Conservation (phyloP, 2,329 filamentous ascomycete genomes). For the Chaetomium globosum region DNA sequence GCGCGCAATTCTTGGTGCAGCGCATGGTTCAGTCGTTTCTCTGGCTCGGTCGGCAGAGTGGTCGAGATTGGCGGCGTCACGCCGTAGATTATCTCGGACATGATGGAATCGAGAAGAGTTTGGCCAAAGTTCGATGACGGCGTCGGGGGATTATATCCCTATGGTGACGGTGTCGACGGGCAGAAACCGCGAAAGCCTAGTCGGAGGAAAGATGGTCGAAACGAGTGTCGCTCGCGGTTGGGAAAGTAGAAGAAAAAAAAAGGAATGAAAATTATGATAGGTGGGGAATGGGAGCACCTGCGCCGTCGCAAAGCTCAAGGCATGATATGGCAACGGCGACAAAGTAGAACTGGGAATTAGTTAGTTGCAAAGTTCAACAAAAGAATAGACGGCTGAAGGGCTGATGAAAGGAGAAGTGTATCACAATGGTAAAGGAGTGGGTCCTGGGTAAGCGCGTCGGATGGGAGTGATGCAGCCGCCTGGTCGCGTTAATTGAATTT, state of each 20-base stretch:
- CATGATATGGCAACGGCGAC: constrained; percentile 26
- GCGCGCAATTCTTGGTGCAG: constrained; percentile 81
- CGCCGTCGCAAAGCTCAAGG: constrained; percentile 23
- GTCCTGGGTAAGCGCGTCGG: not conserved
- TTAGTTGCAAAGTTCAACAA: constrained; percentile 13
- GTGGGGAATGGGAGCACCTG: not conserved
- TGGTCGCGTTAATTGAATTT: not conserved
- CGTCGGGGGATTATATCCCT: not conserved
- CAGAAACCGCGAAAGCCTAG: not conserved
- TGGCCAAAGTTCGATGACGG: not conserved
- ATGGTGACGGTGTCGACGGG: not conserved
- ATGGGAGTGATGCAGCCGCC: not conserved
- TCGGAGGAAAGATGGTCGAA: not conserved
- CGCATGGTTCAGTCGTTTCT: constrained; percentile 74
- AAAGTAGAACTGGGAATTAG: constrained; percentile 3
- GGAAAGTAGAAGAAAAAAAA: constrained; percentile 2
- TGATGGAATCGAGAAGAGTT: constrained; percentile 22
- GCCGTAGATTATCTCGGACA: constrained; percentile 53
- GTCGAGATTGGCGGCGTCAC: constrained; percentile 83
- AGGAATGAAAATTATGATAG: constrained; percentile 17
- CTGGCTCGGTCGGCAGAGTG: constrained; percentile 72
- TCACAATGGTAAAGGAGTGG: constrained; percentile 3
- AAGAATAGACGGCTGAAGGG: not conserved
- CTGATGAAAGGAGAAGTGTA: constrained; percentile 12
- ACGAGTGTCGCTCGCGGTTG: constrained; percentile 13